phyloP scores from a whole-genome alignment of 768 basidiomycete genomes.

The Amanita rubescens region DNA sequence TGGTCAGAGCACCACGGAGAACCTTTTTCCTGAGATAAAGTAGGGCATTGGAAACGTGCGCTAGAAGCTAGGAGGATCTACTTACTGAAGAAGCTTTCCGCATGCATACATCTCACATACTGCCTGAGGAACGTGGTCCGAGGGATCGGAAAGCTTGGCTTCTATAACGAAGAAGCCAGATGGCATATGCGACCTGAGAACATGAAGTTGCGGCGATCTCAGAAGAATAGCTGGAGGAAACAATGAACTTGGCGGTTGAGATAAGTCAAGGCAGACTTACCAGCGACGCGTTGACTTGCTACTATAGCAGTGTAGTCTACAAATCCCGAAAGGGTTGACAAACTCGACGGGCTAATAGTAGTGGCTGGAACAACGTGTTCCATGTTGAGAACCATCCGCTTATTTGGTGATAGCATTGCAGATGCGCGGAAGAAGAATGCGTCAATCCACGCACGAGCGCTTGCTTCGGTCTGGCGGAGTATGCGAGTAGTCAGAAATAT shows the following conservation, averaged over 20 bases:
- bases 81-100: conserved; percentile 13
- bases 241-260: not conserved
- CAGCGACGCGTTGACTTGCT: conserved; percentile 4
- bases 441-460: not conserved
- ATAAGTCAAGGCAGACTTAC: conserved; percentile 6
- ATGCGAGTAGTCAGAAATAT: not conserved
- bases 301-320: conserved; percentile 14
- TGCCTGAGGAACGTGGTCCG: conserved; percentile 13
- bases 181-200: not conserved
- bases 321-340: conserved; percentile 9
- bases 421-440: not conserved
- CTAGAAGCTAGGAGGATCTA: not conserved
- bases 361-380: conserved; percentile 11
- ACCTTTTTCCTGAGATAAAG: conserved; percentile 11
- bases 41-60: not conserved
- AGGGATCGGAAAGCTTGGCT: conserved; percentile 10
- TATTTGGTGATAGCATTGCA: not conserved
- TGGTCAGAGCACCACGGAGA: conserved; percentile 13
- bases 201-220: not conserved
- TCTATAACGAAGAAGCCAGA: conserved; percentile 13
- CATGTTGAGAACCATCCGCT: conserved; percentile 8
- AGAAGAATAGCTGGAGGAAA: not conserved
- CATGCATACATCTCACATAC: conserved; percentile 15
- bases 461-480: conserved; percentile 1
- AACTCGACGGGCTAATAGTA: conserved; percentile 8